Evolutionary conservation across 1,284 basidiomycete species (phyloP), one percentile per base, ranked within the genome.

Genomic region (Trichosporon faecale): DNA sequence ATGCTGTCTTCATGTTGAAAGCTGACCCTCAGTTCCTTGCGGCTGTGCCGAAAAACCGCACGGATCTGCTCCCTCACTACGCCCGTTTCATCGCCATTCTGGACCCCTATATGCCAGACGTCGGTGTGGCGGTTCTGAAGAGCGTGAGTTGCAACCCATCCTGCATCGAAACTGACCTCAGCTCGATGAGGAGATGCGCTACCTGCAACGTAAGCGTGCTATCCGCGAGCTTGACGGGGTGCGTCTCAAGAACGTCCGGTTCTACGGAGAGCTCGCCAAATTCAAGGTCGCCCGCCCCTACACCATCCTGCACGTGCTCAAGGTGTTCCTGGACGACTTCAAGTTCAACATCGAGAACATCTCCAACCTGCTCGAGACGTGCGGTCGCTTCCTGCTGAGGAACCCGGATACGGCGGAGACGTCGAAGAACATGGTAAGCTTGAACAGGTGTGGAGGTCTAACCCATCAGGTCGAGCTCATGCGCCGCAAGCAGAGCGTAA

Each of bases 171-270:
- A 18, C 67, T 70, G 70, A 69, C 66, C 55, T 21, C 77, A 97
- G 94, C 88, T 99, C 65, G 95, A 98, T 76, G 94, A 98, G 74
- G 95, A 99, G 80, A 95, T 99, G 80, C 89, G 94, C 18, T 98
- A 97, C 79, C 85, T 99, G n/a, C 96, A 98, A 77, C 87, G 91
- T 68, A 98, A 98, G 86, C 94, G 93, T 67, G 89, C 94, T 0
- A 89, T 95, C 33, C 92, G 92, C 76, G 95, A 98, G 78, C 86
- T 98, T 8, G 86, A 91, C 23, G 91, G 95, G 83, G 87, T 90
- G 35, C 87, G 96, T 57, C 85, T 92, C 69, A 97, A 94, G 93
- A 99, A 98, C 77, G 88, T 93, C 35, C 88, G 89, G 16, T 99
- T 92, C 85, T 83, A 96, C 68, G 92, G 92, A 2, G 97, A 93